Evolutionary conservation across 257 asterid species (phyloP).

Genomic region (Scutellaria barbata): DNA sequence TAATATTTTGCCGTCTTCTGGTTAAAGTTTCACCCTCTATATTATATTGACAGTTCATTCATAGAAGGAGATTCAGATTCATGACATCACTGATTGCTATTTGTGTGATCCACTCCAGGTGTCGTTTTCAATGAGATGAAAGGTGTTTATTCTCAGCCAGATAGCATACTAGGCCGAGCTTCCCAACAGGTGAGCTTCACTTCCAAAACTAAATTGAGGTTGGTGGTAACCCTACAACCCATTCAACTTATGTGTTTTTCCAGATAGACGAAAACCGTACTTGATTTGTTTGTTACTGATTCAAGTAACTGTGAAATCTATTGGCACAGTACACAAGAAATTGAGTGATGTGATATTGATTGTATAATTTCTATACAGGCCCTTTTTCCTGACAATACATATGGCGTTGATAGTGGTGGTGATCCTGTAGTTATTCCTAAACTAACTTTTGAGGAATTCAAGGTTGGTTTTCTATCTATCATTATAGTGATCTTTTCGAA

Average conservation of each 20-base stretch:
- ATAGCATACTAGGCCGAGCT: constrained; percentile 87
- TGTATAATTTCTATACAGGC: constrained; percentile 59
- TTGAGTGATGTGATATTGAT: constrained; percentile 10
- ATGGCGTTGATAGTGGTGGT: constrained; percentile 99
- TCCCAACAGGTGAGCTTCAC: constrained; percentile 76
- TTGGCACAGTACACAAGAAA: not conserved
- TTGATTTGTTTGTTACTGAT: constrained; percentile 25
- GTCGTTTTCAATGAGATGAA: constrained; percentile 99
- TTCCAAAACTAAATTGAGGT: constrained; percentile 27
- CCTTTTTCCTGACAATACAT: constrained; percentile 88
- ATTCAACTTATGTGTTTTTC: not conserved
- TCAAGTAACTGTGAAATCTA: constrained; percentile 10
- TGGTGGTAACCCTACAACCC: constrained; percentile 3
- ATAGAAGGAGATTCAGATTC: constrained; percentile 23
- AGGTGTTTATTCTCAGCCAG: constrained; percentile 99
- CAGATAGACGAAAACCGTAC: not conserved
- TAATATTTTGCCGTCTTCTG: constrained; percentile 7
- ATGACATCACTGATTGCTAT: constrained; percentile 25
- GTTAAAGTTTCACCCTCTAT: constrained; percentile 14
- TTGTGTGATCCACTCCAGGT: constrained; percentile 53
- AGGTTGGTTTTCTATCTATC: constrained; percentile 55
- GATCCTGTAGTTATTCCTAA: constrained; percentile 94
- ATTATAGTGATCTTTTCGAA: constrained; percentile 10
- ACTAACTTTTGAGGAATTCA: constrained; percentile 86
- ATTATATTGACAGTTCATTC: constrained; percentile 4